phyloP scores from a whole-genome alignment of 257 asterid species.

The Verbena officinalis region DNA sequence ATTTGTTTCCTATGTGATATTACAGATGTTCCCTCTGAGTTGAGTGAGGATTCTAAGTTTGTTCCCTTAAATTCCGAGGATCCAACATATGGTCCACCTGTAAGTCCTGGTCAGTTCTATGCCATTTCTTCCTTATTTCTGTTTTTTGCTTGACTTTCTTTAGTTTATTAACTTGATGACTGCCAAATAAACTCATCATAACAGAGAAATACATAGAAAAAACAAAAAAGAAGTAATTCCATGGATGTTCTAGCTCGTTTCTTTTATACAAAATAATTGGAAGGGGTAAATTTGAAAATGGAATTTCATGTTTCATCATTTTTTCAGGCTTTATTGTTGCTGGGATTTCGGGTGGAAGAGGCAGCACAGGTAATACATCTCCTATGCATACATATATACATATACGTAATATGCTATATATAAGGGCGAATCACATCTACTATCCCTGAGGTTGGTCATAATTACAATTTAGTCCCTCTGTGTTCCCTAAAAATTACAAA shows the following conservation, averaged over 20 bases:
- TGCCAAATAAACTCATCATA: too few species aligned
- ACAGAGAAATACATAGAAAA: too few species aligned
- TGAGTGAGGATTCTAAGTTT: conserved; percentile 82
- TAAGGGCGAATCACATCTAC: too few species aligned
- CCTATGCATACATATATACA: not conserved
- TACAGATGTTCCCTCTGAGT: conserved; percentile 71
- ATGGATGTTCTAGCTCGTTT: too few species aligned
- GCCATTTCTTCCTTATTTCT: conserved; percentile 13
- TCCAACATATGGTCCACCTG: conserved; percentile 87
- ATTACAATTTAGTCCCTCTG: too few species aligned
- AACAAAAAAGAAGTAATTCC: too few species aligned
- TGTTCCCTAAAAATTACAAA: too few species aligned
- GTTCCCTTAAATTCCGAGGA: conserved; percentile 75
- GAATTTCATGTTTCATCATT: not conserved
- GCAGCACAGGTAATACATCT: conserved; percentile 59
- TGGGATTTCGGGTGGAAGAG: conserved; percentile 79
- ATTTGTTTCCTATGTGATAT: conserved; percentile 18
- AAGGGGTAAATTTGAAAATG: not conserved
- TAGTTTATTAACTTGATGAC: not conserved
- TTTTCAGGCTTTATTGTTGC: conserved; percentile 79
- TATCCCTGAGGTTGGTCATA: too few species aligned
- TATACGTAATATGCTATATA: too few species aligned
- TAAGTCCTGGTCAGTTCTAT: conserved; percentile 72
- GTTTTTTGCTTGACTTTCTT: not conserved
- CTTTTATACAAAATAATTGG: conserved; percentile 1